Conservation (phyloP, 2,329 filamentous ascomycete species). For the Endocalyx cinctus region DNA sequence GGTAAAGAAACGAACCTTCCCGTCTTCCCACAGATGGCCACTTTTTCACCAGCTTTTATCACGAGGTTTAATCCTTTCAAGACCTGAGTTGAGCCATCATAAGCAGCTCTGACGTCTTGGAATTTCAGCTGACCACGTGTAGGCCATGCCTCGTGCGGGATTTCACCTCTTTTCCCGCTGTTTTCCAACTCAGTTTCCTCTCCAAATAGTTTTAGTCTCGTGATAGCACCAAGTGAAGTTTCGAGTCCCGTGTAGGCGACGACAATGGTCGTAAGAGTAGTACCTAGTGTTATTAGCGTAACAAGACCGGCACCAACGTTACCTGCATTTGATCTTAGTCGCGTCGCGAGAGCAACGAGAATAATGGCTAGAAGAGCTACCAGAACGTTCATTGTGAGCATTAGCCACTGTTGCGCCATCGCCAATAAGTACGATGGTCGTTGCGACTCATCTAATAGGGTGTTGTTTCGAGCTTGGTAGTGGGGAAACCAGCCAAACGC, state of each 20-base stretch:
- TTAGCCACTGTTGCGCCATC: conserved; percentile 29
- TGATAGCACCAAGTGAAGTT: conserved; percentile 24
- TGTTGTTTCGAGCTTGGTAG: conserved; percentile 25
- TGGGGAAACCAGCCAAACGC: conserved; percentile 38
- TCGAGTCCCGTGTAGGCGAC: conserved; percentile 27
- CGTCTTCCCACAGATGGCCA: conserved; percentile 33
- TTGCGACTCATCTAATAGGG: conserved; percentile 26
- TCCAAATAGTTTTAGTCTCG: conserved; percentile 23
- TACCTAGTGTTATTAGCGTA: conserved; percentile 32
- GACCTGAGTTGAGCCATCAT: conserved; percentile 8
- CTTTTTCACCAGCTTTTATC: conserved; percentile 27
- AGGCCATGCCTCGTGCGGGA: conserved; percentile 26
- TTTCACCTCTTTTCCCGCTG: conserved; percentile 9
- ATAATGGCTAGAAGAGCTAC: conserved; percentile 40
- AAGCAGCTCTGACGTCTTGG: conserved; percentile 28
- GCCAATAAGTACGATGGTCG: conserved; percentile 29
- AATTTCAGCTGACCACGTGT: conserved; percentile 25
- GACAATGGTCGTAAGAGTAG: conserved; percentile 25
- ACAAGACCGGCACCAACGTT: conserved; percentile 36
- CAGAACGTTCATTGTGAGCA: conserved; percentile 41
- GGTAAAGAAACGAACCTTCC: conserved; percentile 18
- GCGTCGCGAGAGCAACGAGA: neutral
- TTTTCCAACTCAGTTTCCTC: conserved; percentile 19
- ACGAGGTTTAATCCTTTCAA: conserved; percentile 14
- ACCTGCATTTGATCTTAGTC: conserved; percentile 22